Percentiles rank a stretch among this genome's conserved stretches.
These are phyloP conservation scores for Heracleum sosnowskyi DNA, from an alignment of 129 eudicot genomes.

Conservation along the genomic window DNA sequence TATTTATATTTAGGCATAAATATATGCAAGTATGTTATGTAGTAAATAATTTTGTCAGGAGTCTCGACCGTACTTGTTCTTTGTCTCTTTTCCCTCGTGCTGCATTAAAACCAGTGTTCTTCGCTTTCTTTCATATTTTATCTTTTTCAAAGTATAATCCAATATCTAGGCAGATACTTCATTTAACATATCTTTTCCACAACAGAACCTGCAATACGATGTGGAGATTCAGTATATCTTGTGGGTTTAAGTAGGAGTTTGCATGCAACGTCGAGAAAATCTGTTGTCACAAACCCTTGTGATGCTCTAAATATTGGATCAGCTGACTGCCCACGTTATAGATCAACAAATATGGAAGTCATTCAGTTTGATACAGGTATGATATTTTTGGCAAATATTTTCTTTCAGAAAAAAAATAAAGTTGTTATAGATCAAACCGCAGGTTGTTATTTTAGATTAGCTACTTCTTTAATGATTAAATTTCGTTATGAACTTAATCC, in stretches of 20 bases:
- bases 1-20: not conserved
- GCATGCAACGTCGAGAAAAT: slow-evolving; percentile 93
- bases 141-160: not conserved
- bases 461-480: too few species aligned
- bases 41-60: not conserved
- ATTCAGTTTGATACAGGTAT: slow-evolving; percentile 84
- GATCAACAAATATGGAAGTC: slow-evolving; percentile 97
- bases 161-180: not conserved
- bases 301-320: slow-evolving; percentile 85
- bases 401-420: not conserved
- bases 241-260: slow-evolving; percentile 90
- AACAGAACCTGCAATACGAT: slow-evolving; percentile 76
- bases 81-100: not conserved
- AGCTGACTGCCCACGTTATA: slow-evolving; percentile 90
- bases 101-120: not conserved
- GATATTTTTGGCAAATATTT: not conserved
- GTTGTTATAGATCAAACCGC: not conserved
- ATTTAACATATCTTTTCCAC: not conserved
- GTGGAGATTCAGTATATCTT: slow-evolving; percentile 83
- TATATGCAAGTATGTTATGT: not conserved
- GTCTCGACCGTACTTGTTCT: not conserved
- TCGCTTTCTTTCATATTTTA: not conserved
- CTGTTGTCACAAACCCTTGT: slow-evolving; percentile 81
- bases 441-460: too few species aligned
- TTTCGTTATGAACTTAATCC: too few species aligned